These are phyloP conservation scores for Arachnomyces sp. DNA, from an alignment of 2,329 filamentous ascomycete genomes.

Conservation along the genomic window DNA sequence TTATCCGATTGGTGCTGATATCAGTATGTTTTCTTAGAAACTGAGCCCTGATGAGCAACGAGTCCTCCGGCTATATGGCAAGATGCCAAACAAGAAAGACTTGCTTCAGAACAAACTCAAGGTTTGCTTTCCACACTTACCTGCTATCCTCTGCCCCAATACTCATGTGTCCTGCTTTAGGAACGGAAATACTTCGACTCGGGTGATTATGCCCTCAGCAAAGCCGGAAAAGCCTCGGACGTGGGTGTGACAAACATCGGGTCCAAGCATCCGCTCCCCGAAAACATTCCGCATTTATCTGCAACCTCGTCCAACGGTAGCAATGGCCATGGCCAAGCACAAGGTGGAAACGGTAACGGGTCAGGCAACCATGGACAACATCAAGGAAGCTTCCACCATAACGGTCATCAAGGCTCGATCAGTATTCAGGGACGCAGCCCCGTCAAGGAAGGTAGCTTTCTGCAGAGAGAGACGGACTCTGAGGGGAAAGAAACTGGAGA, in stretches of 20 bases:
- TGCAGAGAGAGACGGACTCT: constrained; percentile 73
- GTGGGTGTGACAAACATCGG: constrained; percentile 90
- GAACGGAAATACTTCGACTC: constrained; percentile 99
- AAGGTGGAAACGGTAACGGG: constrained; percentile 8
- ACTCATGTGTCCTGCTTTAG: constrained; percentile 27
- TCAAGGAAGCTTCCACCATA: constrained; percentile 10
- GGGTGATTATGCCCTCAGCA: constrained; percentile 91
- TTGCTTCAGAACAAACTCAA: constrained; percentile 97
- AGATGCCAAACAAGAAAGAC: constrained; percentile 92
- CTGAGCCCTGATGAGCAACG: constrained; percentile 92
- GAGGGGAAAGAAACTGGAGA: constrained; percentile 34
- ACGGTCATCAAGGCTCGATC: constrained; percentile 31
- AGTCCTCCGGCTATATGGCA: constrained; percentile 94
- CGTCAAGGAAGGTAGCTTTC: constrained; percentile 81
- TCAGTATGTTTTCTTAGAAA: constrained; percentile 51
- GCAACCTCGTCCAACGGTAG: constrained; percentile 48
- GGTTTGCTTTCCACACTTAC: constrained; percentile 32
- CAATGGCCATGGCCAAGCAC: constrained; percentile 11
- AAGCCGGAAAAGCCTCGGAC: constrained; percentile 92
- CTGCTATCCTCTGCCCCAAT: not conserved
- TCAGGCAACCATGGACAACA: constrained; percentile 7
- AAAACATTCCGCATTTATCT: constrained; percentile 87
- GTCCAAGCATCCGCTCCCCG: constrained; percentile 86
- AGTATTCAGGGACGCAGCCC: constrained; percentile 62
- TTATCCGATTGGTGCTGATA: constrained; percentile 10